Evolutionary conservation across 2,329 filamentous ascomycete species (phyloP).

Genomic region (Xylariales sp.): DNA sequence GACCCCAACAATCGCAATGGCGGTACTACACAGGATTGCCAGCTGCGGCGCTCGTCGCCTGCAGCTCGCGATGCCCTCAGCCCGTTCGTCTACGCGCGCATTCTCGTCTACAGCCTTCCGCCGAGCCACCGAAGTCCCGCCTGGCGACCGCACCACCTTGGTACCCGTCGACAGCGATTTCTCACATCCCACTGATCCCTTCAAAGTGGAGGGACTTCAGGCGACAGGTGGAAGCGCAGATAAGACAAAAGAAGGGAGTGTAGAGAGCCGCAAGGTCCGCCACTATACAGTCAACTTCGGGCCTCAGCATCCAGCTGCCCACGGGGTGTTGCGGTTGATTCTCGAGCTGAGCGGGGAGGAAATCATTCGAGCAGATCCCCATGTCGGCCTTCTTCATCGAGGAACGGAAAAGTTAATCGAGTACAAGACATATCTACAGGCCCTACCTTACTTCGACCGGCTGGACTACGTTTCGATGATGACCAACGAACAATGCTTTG

Average conservation of each 20-base stretch:
- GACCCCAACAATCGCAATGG: constrained; percentile 47
- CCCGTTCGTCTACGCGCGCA: constrained; percentile 36
- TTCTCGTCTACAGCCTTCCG: constrained; percentile 63
- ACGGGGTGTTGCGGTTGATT: constrained; percentile 96
- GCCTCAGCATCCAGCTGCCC: constrained; percentile 95
- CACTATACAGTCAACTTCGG: constrained; percentile 99
- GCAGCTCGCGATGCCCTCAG: constrained; percentile 27
- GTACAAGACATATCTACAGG: constrained; percentile 99
- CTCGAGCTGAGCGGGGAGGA: constrained; percentile 97
- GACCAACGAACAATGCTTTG: constrained; percentile 99
- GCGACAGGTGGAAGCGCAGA: constrained; percentile 37
- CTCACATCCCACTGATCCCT: constrained; percentile 42
- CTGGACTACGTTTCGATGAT: constrained; percentile 99
- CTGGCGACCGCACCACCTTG: constrained; percentile 55
- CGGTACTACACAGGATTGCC: constrained; percentile 68
- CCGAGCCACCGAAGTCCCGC: constrained; percentile 54
- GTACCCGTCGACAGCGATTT: constrained; percentile 64
- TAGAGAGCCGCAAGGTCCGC: constrained; percentile 75
- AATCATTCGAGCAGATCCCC: constrained; percentile 92
- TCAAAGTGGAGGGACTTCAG: constrained; percentile 41
- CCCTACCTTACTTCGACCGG: constrained; percentile 96
- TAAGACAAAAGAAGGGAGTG: constrained; percentile 42
- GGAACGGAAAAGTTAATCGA: constrained; percentile 99
- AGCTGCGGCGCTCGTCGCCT: constrained; percentile 66
- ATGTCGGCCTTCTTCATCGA: constrained; percentile 92